Base-by-base conservation (phyloP, 768 basidiomycete species). In the Tylopilus sp. region DNA sequence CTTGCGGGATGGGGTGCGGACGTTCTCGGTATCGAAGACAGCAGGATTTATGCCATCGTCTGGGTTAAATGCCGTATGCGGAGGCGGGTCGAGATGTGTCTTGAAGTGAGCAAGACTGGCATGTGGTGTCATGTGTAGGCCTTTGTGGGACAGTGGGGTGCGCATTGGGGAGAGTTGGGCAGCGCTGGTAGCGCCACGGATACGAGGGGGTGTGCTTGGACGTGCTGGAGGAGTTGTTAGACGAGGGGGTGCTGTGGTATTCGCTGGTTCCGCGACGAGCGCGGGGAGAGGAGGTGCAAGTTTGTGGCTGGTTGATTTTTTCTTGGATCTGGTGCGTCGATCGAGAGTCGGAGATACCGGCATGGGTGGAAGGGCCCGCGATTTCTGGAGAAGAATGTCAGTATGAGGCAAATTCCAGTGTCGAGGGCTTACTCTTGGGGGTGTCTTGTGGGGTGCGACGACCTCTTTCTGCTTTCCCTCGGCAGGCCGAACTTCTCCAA, bases 61-160 rank as follows among this genome's bases (percentile, higher is more conserved):
- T 7, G 47, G 61, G 53, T 47, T 60, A 48, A 59, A 65, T 0
- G 57, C 10, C 57, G 72, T 49, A 39, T 72, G 59, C 3, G 78
- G 79, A 1, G 83, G 83, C 0, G 86, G 85, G 55, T 86, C 83
- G 12, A 86, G 71, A 56, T 84, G 73, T 9, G 80, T 78, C 58
- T 86, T 88, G 65, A 85, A 86, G 67, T 88, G 81, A 9, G 75
- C 79, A 13, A 86, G 74, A 56, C 81, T 85, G 1, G 83, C 67
- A 3, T 77, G 78, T 4, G 85, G 85, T 56, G 83, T 84, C 83
- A 84, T 85, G 57, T 85, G 81, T 31, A 85, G 62, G 35, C 83
- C 85, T 57, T 76, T 79, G 62, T 86, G 82, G 0, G 85, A 86
- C 7, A 88, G 65, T 0, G 86, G 85, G 1, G 86, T 87, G n/a